A percentile compares a stretch with the other conserved stretches of the same genome.
Evolutionary conservation across 2,329 filamentous ascomycete genomes (phyloP).

Genomic region (Aspergillus hiratsukae): DNA sequence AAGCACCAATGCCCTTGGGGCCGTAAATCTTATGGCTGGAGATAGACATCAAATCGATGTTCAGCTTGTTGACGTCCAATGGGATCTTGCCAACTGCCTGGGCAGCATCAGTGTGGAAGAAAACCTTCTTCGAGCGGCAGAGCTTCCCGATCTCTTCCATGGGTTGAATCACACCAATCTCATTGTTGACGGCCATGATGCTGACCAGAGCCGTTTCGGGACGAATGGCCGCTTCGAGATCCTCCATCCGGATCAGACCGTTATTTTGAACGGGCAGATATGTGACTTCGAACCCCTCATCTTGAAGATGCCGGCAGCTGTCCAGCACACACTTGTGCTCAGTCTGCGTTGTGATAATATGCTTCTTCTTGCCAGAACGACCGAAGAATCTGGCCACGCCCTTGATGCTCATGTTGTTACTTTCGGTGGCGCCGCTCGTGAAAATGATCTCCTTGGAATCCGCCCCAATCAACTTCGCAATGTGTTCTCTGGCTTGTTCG

Average conservation of each 20-base stretch:
- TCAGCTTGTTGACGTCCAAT: slow-evolving; percentile 94
- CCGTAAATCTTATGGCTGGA: slow-evolving; percentile 99
- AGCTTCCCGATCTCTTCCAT: slow-evolving; percentile 88
- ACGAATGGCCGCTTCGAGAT: slow-evolving; percentile 82
- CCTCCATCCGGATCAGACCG: slow-evolving; percentile 77
- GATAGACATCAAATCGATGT: slow-evolving; percentile 97
- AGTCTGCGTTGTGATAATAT: slow-evolving; percentile 95
- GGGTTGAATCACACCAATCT: slow-evolving; percentile 98
- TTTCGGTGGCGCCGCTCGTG: slow-evolving; percentile 95
- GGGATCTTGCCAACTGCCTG: slow-evolving; percentile 99
- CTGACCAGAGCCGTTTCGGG: slow-evolving; percentile 90
- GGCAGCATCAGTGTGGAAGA: slow-evolving; percentile 95
- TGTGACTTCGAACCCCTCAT: slow-evolving; percentile 95
- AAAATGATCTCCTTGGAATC: slow-evolving; percentile 98
- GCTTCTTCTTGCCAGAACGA: slow-evolving; percentile 90
- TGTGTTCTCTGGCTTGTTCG: slow-evolving; percentile 76
- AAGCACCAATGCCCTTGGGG: slow-evolving; percentile 93
- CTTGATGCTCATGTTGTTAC: slow-evolving; percentile 99
- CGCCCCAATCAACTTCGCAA: slow-evolving; percentile 84
- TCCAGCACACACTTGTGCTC: slow-evolving; percentile 99
- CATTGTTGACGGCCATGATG: slow-evolving; percentile 99
- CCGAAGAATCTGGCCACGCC: slow-evolving; percentile 95
- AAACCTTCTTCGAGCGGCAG: slow-evolving; percentile 86
- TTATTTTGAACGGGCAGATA: slow-evolving; percentile 86
- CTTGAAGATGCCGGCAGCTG: slow-evolving; percentile 92